A percentile compares a stretch with the other conserved stretches of the same genome.
Evolutionary conservation across 306 rosid genomes (phyloP).

Genomic region (Cyamopsis tetragonoloba): DNA sequence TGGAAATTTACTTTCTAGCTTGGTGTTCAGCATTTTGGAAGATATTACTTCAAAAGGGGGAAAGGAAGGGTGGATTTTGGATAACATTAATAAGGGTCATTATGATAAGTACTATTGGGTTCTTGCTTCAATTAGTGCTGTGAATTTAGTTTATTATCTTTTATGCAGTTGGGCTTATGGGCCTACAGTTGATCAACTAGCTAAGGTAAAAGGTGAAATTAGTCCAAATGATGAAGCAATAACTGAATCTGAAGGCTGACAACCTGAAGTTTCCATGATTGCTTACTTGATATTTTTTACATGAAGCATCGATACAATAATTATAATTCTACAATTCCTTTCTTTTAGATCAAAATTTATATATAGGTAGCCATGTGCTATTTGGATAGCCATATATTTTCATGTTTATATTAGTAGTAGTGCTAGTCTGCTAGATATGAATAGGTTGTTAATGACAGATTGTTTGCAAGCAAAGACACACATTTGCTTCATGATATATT

Average conservation of each 20-base stretch:
- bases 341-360: too few species aligned
- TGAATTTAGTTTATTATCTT: slow-evolving; percentile 42
- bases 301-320: too few species aligned
- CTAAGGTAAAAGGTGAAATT: slow-evolving; percentile 11
- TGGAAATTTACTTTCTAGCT: slow-evolving; percentile 43
- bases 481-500: too few species aligned
- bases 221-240: slow-evolving; percentile 14
- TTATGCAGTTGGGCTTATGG: slow-evolving; percentile 64
- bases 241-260: background rate
- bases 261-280: too few species aligned
- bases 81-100: slow-evolving; percentile 47
- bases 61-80: slow-evolving; percentile 55
- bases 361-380: too few species aligned
- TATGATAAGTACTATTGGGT: slow-evolving; percentile 56
- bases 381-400: too few species aligned
- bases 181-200: slow-evolving; percentile 33
- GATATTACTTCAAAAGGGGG: slow-evolving; percentile 52
- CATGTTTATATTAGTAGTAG: too few species aligned
- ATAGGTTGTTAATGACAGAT: too few species aligned
- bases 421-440: too few species aligned
- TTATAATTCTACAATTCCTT: too few species aligned
- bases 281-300: too few species aligned
- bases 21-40: slow-evolving; percentile 36
- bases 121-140: slow-evolving; percentile 34
- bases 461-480: too few species aligned